Percentiles rank a stretch among this genome's conserved stretches.
Conservation (phyloP, 768 basidiomycete genomes). For the Mycena capillaripes region DNA sequence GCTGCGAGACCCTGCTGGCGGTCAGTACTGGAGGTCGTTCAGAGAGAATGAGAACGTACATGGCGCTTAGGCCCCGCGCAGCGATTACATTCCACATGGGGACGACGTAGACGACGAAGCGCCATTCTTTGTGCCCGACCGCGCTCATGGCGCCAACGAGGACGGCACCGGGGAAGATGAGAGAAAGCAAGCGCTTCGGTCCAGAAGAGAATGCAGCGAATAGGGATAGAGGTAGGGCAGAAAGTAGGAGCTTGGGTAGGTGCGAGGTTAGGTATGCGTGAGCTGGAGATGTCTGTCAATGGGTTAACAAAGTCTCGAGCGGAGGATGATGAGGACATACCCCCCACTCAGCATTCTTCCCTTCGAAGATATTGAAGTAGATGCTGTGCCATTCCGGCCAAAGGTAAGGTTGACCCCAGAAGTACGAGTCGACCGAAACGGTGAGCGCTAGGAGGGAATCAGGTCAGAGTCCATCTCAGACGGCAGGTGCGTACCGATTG, state of each 20-base stretch:
- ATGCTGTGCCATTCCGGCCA: slow-evolving; percentile 91
- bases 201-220: slow-evolving; percentile 64
- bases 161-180: slow-evolving; percentile 56
- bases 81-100: slow-evolving; percentile 87
- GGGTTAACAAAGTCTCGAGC: slow-evolving; percentile 6
- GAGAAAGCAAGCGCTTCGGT: slow-evolving; percentile 64
- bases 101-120: slow-evolving; percentile 91
- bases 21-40: background rate
- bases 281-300: slow-evolving; percentile 74
- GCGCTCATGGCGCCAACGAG: slow-evolving; percentile 78
- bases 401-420: slow-evolving; percentile 79
- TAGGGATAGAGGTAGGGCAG: slow-evolving; percentile 71
- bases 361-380: slow-evolving; percentile 89
- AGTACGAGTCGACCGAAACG: slow-evolving; percentile 82
- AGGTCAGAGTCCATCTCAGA: background rate
- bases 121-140: slow-evolving; percentile 97
- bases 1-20: slow-evolving; percentile 56
- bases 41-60: slow-evolving; percentile 65
- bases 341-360: slow-evolving; percentile 94
- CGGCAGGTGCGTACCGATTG: slow-evolving; percentile 60
- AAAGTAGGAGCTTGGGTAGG: slow-evolving; percentile 85
- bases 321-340: slow-evolving; percentile 60
- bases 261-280: slow-evolving; percentile 74
- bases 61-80: slow-evolving; percentile 69
- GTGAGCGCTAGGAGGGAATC: slow-evolving; percentile 64